Conservation (phyloP, 1,284 basidiomycete species). For the Rhodotorula sp. region DNA sequence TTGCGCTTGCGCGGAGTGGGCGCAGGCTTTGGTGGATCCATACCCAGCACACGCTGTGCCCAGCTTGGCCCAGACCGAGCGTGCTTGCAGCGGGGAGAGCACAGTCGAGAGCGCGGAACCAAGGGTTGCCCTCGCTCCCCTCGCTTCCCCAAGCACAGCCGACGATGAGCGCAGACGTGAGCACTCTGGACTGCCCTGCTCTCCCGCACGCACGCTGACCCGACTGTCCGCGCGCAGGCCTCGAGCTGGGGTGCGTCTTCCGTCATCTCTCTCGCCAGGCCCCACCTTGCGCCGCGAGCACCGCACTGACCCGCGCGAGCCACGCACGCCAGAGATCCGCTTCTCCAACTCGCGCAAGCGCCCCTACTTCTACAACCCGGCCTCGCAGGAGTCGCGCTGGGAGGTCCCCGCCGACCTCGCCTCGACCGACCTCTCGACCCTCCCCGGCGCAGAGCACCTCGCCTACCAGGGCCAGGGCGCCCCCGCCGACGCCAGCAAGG, state of each 20-base stretch:
- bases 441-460: constrained; percentile 68
- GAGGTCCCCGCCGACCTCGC: constrained; percentile 70
- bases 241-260: constrained; percentile 7
- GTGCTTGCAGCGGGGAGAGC: neutral
- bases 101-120: neutral
- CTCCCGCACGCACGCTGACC: neutral
- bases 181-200: neutral
- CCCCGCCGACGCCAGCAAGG: constrained; percentile 33
- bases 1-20: constrained; percentile 6
- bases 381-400: constrained; percentile 77
- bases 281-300: neutral
- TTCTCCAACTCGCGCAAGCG: constrained; percentile 75
- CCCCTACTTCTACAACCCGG: constrained; percentile 85
- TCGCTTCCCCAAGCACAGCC: no score
- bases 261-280: neutral
- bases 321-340: constrained; percentile 62
- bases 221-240: neutral
- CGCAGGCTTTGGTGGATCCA: no score
- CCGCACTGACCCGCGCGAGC: neutral
- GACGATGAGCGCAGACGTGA: neutral
- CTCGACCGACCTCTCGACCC: constrained; percentile 61
- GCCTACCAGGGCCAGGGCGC: constrained; percentile 49
- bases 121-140: neutral
- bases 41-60: no score
- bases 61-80: no score